Evolutionary conservation across 768 basidiomycete genomes (phyloP).

Genomic region (Russula earlei): DNA sequence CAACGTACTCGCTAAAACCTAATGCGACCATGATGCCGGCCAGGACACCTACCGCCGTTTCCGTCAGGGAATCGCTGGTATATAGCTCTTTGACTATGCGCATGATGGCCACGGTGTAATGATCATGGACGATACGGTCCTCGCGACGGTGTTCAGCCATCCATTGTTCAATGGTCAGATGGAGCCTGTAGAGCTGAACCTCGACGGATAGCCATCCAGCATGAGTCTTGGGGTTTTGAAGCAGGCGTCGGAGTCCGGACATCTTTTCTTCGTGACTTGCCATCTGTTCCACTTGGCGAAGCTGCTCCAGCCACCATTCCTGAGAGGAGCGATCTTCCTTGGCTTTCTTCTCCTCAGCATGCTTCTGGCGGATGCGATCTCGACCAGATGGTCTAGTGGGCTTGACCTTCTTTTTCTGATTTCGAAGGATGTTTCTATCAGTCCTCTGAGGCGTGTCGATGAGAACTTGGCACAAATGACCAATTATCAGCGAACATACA

Average conservation of each 20-base stretch:
- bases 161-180: constrained; percentile 47
- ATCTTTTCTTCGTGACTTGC: constrained; percentile 27
- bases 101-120: constrained; percentile 38
- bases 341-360: constrained; percentile 31
- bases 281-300: constrained; percentile 32
- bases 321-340: constrained; percentile 23
- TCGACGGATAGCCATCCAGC: constrained; percentile 41
- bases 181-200: constrained; percentile 41
- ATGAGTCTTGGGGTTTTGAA: constrained; percentile 36
- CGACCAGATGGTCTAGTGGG: constrained; percentile 27
- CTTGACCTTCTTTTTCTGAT: constrained; percentile 26
- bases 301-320: constrained; percentile 45
- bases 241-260: constrained; percentile 29
- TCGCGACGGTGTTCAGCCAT: constrained; percentile 36
- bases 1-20: constrained; percentile 37
- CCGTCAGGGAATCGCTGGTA: constrained; percentile 30
- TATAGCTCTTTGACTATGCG: constrained; percentile 39
- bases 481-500: not conserved
- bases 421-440: not conserved
- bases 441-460: not conserved
- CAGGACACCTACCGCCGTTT: constrained; percentile 30
- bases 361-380: constrained; percentile 37
- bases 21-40: constrained; percentile 34
- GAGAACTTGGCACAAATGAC: not conserved
- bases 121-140: constrained; percentile 33